These are phyloP conservation scores for Buxus sempervirens DNA, from an alignment of 164 flowering plant species.

Conservation along the genomic window DNA sequence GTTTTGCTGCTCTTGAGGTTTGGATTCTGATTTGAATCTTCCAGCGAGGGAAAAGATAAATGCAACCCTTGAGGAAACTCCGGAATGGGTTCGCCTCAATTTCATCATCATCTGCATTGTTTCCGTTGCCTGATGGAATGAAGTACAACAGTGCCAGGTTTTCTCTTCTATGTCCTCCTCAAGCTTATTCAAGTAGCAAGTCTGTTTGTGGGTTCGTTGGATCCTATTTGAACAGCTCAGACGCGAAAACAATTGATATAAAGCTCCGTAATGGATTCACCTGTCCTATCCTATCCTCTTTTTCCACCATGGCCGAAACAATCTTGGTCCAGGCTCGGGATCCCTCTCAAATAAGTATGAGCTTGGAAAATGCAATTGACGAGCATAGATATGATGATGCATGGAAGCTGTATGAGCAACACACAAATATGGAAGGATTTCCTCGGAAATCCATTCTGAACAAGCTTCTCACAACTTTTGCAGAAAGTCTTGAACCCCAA, in stretches of 20 bases:
- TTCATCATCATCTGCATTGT: constrained; percentile 9
- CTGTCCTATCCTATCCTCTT: constrained; percentile 5
- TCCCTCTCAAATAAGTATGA: constrained; percentile 48
- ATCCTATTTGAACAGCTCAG: not conserved
- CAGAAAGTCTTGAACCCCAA: constrained; percentile 45
- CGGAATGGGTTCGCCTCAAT: not conserved
- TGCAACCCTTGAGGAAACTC: constrained; percentile 10
- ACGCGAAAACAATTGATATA: not conserved
- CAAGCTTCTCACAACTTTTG: constrained; percentile 48
- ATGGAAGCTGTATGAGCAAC: constrained; percentile 67
- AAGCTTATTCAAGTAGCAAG: not conserved
- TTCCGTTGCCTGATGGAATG: constrained; percentile 4
- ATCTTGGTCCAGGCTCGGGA: constrained; percentile 80
- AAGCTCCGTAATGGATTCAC: constrained; percentile 8
- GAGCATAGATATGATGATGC: constrained; percentile 52
- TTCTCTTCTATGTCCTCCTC: not conserved
- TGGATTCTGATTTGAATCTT: too few species aligned
- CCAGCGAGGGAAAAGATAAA: not conserved
- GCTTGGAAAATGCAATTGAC: constrained; percentile 52
- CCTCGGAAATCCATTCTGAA: constrained; percentile 73
- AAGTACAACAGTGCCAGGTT: constrained; percentile 1
- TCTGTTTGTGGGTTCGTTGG: not conserved
- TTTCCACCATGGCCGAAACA: constrained; percentile 46
- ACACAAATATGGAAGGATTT: constrained; percentile 78
- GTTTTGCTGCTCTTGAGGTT: too few species aligned